Conservation (phyloP, 2,329 filamentous ascomycete genomes). For the Boeremia exigua region DNA sequence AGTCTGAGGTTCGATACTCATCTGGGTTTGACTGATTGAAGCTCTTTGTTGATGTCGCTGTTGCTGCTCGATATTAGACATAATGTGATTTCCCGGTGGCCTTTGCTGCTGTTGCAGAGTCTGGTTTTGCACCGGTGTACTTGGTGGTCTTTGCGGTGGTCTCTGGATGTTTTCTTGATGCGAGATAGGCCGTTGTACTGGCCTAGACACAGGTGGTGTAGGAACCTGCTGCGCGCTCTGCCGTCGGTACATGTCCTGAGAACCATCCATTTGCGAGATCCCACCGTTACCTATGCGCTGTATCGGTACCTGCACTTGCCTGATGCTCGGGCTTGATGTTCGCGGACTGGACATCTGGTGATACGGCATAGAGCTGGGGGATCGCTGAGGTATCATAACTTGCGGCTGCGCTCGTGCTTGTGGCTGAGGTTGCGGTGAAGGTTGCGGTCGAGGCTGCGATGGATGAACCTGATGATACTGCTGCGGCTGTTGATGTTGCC, state of each 20-base stretch:
- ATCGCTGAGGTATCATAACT: slow-evolving; percentile 35
- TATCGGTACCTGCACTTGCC: slow-evolving; percentile 36
- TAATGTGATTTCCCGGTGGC: not conserved
- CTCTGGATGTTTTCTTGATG: slow-evolving; percentile 39
- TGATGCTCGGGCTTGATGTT: slow-evolving; percentile 33
- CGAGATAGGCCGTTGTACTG: slow-evolving; percentile 47
- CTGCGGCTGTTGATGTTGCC: not conserved
- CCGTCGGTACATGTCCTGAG: slow-evolving; percentile 22
- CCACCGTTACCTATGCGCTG: slow-evolving; percentile 28
- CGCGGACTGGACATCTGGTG: slow-evolving; percentile 38
- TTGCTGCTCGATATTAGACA: not conserved
- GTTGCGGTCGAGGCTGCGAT: not conserved
- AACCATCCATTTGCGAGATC: slow-evolving; percentile 23
- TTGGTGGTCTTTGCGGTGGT: slow-evolving; percentile 39
- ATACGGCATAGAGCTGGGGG: slow-evolving; percentile 25
- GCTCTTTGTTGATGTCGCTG: not conserved
- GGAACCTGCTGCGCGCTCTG: slow-evolving; percentile 24
- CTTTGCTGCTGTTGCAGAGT: slow-evolving; percentile 19
- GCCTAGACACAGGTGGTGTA: slow-evolving; percentile 43
- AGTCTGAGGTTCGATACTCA: slow-evolving; percentile 2
- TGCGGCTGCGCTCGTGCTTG: slow-evolving; percentile 29
- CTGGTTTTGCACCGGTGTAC: slow-evolving; percentile 24
- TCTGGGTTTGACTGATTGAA: not conserved
- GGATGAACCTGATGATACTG: not conserved
- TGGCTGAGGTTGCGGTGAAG: not conserved